A percentile compares a stretch with the other conserved stretches of the same genome.
Conservation (phyloP, 345 rosid genomes). For the Salix caprea region DNA sequence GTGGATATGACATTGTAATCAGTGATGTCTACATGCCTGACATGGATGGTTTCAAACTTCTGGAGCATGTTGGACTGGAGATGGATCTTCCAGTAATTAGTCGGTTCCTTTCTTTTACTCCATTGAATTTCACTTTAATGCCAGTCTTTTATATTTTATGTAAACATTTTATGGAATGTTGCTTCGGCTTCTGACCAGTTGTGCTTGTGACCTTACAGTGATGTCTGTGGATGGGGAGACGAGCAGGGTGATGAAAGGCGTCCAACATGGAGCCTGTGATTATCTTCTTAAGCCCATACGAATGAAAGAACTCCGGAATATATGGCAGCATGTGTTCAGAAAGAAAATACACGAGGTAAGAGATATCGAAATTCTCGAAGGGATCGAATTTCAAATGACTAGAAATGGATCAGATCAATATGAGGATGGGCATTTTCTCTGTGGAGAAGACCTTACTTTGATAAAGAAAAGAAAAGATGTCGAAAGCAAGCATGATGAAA, state of each 20-base stretch:
- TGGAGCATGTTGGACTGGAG: slow-evolving; percentile 92
- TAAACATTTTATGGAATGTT: neutral
- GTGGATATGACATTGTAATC: slow-evolving; percentile 86
- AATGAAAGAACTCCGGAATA: slow-evolving; percentile 93
- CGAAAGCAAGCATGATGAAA: slow-evolving; percentile 59
- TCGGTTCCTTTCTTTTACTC: slow-evolving; percentile 42
- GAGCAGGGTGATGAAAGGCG: slow-evolving; percentile 88
- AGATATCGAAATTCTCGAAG: slow-evolving; percentile 60
- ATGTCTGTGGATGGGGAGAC: slow-evolving; percentile 98
- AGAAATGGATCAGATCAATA: slow-evolving; percentile 45
- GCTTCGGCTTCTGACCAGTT: slow-evolving; percentile 19
- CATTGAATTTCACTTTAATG: slow-evolving; percentile 14
- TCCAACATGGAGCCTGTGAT: slow-evolving; percentile 95
- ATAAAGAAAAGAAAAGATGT: slow-evolving; percentile 61
- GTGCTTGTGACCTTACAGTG: slow-evolving; percentile 47
- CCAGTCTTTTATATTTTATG: neutral
- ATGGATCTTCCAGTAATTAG: slow-evolving; percentile 97
- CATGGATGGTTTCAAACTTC: slow-evolving; percentile 97
- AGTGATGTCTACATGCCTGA: slow-evolving; percentile 99
- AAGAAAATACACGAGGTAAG: slow-evolving; percentile 77
- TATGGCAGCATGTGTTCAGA: slow-evolving; percentile 94
- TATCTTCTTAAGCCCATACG: slow-evolving; percentile 93
- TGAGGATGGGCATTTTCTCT: slow-evolving; percentile 43
- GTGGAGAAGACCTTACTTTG: slow-evolving; percentile 57
- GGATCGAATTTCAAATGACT: slow-evolving; percentile 48